Percentiles rank a stretch among this genome's conserved stretches.
These are phyloP conservation scores for Murraya paniculata DNA, from an alignment of 345 rosid species.

Conservation along the genomic window DNA sequence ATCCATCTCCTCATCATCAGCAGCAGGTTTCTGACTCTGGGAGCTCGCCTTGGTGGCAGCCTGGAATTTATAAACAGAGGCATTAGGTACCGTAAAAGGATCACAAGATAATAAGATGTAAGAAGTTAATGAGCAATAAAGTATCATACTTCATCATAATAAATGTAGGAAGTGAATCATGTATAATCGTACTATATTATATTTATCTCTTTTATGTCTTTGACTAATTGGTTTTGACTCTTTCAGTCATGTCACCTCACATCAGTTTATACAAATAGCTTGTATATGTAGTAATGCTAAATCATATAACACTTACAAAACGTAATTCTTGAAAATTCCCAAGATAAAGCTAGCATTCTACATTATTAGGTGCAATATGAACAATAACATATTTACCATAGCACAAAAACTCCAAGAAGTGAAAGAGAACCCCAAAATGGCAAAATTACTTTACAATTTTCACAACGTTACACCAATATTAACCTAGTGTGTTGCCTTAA, in stretches of 20 bases:
- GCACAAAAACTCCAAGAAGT: not conserved
- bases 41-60: conserved; percentile 41
- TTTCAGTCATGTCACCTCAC: not conserved
- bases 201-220: not conserved
- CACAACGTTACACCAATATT: not conserved
- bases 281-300: not conserved
- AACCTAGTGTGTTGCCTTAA: not conserved
- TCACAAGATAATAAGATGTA: not conserved
- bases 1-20: conserved; percentile 97
- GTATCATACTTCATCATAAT: not conserved
- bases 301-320: not conserved
- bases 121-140: not conserved
- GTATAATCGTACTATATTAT: not conserved
- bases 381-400: not conserved
- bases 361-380: not conserved
- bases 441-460: not conserved
- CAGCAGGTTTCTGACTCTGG: conserved; percentile 46
- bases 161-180: not conserved
- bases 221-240: not conserved
- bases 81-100: not conserved
- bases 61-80: conserved; percentile 22
- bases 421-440: not conserved
- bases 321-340: not conserved
- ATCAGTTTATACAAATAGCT: too few relatives aligned
- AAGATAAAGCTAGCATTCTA: not conserved